Base-by-base conservation (phyloP, 2,329 filamentous ascomycete genomes). In the Ophiostoma pallidulum region DNA sequence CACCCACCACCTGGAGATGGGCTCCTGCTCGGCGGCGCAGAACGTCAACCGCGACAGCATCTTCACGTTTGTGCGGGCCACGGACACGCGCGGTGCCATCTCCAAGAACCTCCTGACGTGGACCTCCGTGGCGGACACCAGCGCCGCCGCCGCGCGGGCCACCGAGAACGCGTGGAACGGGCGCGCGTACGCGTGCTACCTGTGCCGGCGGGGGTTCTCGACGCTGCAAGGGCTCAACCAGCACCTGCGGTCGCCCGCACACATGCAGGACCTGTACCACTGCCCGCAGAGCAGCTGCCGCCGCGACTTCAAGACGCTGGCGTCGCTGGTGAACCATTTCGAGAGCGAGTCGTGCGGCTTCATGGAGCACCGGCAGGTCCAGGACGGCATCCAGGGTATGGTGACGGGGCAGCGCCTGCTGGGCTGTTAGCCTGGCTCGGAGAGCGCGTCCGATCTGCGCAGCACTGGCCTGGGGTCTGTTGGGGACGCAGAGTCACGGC, bases 1-100 rank as follows among this genome's bases (percentile, higher is more conserved):
- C 4, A 57, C 64, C 0, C 66, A 78, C 56, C 76, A 84, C 52
- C 60, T 83, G 1, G 80, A 84, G 53, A 61, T 56, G 1, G 72
- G 72, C n/a, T 60, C 65, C 0, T 84, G 79, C 44, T 67, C 67
- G 0, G 59, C 59, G 0, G 72, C 74, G 0, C 61, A 58, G 0
- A 46, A 53, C 3, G 37, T 80, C 2, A 69, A 74, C 56, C 71
- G 73, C 9, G 68, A 75, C 9, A 59, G 53, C 3, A 64, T 82
- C 4, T 72, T 72, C 57, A 51, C 57, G 0, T 57, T 67, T 10
- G 60, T 81, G 8, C 66, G 67, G 2, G 49, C 56, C 13, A 63
- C 65, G 1, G 78, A 82, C 49, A 65, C 67, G 0, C 35, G 63
- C 4, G 69, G 73, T 12, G 3, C 67, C 26, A 69, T 82, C 45